phyloP scores from a whole-genome alignment of 1,284 basidiomycete genomes.

The Gomphus sp. region DNA sequence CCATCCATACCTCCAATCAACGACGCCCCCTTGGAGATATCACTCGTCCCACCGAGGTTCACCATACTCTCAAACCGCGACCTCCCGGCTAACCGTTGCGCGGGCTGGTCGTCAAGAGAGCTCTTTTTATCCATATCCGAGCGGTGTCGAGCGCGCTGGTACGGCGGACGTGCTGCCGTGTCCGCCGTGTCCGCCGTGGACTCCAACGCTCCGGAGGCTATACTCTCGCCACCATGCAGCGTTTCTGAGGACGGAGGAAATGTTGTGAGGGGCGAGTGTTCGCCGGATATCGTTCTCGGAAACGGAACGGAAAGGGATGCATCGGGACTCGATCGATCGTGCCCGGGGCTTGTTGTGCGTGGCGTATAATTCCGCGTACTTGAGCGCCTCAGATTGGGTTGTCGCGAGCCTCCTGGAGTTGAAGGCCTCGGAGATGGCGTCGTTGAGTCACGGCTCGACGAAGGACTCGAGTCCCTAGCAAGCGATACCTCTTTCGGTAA shows the following conservation, averaged over 20 bases:
- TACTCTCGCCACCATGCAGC: neutral
- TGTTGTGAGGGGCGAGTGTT: slow-evolving; percentile 1
- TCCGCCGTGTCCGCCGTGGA: neutral
- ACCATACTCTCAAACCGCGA: slow-evolving; percentile 63
- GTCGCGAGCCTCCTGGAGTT: neutral
- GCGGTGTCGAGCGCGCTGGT: slow-evolving; percentile 58
- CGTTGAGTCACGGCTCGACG: slow-evolving; percentile 20
- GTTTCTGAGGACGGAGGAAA: slow-evolving; percentile 12
- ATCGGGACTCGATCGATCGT: neutral
- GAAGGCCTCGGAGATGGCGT: neutral
- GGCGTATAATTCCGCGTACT: neutral
- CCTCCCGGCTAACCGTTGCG: slow-evolving; percentile 27
- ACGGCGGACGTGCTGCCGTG: slow-evolving; percentile 54
- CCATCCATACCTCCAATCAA: slow-evolving; percentile 32
- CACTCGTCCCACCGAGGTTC: slow-evolving; percentile 38
- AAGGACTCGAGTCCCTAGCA: slow-evolving; percentile 44
- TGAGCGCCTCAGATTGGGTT: neutral
- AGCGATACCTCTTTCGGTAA: slow-evolving; percentile 47
- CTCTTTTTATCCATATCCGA: slow-evolving; percentile 40
- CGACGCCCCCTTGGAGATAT: slow-evolving; percentile 10
- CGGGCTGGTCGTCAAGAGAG: slow-evolving; percentile 55
- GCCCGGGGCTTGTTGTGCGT: neutral
- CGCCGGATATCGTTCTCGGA: neutral
- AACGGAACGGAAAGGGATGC: slow-evolving; percentile 2
- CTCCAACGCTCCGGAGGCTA: neutral